phyloP scores from a whole-genome alignment of 2,329 filamentous ascomycete genomes.

The Aspergillus sp. region DNA sequence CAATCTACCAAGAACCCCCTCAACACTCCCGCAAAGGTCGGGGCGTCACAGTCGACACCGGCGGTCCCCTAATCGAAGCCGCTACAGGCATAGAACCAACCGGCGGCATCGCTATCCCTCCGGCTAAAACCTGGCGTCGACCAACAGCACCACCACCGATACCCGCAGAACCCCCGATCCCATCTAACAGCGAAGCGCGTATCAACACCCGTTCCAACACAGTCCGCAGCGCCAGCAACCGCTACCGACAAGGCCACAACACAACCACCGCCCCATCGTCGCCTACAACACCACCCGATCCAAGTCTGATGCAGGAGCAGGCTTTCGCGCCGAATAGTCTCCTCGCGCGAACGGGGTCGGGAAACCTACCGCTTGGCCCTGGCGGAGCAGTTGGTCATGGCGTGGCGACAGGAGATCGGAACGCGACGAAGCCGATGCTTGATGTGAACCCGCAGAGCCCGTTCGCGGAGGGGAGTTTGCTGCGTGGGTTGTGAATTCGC shows the following conservation, averaged over 20 bases:
- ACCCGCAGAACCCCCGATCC: conserved; percentile 9
- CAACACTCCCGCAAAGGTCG: conserved; percentile 36
- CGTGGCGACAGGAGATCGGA: conserved; percentile 40
- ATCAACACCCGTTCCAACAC: conserved; percentile 37
- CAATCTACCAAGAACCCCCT: conserved; percentile 63
- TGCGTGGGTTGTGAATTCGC: conserved; percentile 29
- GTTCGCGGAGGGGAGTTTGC: conserved; percentile 47
- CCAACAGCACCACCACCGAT: conserved; percentile 17
- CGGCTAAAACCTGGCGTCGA: conserved; percentile 42
- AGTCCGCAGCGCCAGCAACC: conserved; percentile 27
- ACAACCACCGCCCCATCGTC: conserved; percentile 11
- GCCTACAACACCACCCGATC: conserved; percentile 12
- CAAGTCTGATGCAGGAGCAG: conserved; percentile 3
- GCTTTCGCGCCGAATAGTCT: conserved; percentile 40
- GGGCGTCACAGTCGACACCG: conserved; percentile 45
- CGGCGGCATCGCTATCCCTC: conserved; percentile 35
- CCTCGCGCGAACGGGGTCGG: conserved; percentile 29
- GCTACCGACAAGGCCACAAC: conserved; percentile 10
- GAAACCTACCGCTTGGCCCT: conserved; percentile 15
- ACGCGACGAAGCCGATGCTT: conserved; percentile 43
- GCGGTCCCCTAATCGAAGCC: conserved; percentile 40
- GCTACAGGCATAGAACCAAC: conserved; percentile 42
- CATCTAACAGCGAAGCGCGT: conserved; percentile 14
- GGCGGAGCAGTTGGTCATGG: conserved; percentile 35
- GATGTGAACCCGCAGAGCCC: conserved; percentile 43